These are phyloP conservation scores for Megacollybia platyphylla DNA, from an alignment of 1,284 basidiomycete genomes.

Conservation along the genomic window DNA sequence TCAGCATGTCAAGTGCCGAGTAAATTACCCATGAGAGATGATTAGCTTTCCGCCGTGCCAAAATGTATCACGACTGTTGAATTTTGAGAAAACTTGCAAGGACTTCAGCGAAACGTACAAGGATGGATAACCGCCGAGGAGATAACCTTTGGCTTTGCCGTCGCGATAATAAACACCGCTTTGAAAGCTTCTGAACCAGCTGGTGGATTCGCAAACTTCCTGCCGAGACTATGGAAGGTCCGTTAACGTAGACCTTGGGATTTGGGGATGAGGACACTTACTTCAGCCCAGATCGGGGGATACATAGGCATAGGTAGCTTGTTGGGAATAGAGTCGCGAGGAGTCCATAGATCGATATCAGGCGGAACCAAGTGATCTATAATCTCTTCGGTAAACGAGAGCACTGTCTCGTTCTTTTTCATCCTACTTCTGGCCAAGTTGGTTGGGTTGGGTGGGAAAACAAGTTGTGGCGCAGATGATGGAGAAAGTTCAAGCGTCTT, in stretches of 20 bases:
- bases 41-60: slow-evolving; percentile 51
- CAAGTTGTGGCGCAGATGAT: background rate
- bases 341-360: background rate
- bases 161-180: slow-evolving; percentile 58
- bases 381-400: background rate
- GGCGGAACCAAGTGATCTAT: background rate
- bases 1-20: background rate
- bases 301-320: slow-evolving; percentile 20
- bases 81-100: slow-evolving; percentile 3
- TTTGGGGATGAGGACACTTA: slow-evolving; percentile 12
- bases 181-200: slow-evolving; percentile 67
- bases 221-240: slow-evolving; percentile 49
- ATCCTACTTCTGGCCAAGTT: background rate
- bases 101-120: slow-evolving; percentile 24
- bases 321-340: background rate
- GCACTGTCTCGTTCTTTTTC: background rate
- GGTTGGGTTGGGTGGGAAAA: background rate
- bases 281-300: slow-evolving; percentile 44
- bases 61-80: slow-evolving; percentile 52
- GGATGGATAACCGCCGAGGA: slow-evolving; percentile 56
- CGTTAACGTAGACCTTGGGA: background rate
- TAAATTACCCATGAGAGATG: slow-evolving; percentile 63
- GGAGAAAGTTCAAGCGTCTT: background rate
- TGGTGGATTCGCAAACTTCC: slow-evolving; percentile 66
- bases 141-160: slow-evolving; percentile 57